phyloP scores from a whole-genome alignment of 345 rosid genomes.

The Bretschneidera sinensis region DNA sequence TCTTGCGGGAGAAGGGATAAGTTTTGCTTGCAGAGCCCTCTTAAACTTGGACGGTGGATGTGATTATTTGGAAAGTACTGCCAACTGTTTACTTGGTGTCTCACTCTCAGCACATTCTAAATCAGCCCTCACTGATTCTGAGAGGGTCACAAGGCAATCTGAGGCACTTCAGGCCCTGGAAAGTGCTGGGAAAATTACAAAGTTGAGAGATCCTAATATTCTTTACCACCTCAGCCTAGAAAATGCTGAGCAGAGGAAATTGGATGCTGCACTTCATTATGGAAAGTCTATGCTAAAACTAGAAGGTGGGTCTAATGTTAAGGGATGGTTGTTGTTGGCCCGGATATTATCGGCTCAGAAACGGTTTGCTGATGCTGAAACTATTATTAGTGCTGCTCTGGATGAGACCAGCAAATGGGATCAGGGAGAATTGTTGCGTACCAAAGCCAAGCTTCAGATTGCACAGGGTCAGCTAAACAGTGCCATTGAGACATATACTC shows the following conservation, averaged over 20 bases:
- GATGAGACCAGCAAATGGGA: slow-evolving; percentile 78
- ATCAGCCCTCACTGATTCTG: slow-evolving; percentile 38
- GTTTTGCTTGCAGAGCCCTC: slow-evolving; percentile 52
- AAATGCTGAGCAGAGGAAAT: slow-evolving; percentile 74
- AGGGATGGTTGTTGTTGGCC: slow-evolving; percentile 67
- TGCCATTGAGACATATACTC: slow-evolving; percentile 59
- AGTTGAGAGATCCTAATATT: slow-evolving; percentile 40
- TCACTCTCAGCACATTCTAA: slow-evolving; percentile 53
- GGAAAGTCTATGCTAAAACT: slow-evolving; percentile 44
- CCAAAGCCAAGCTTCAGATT: slow-evolving; percentile 69
- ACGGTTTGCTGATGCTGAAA: slow-evolving; percentile 54
- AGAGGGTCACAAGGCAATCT: slow-evolving; percentile 40
- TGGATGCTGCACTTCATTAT: slow-evolving; percentile 48
- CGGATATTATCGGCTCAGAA: slow-evolving; percentile 77
- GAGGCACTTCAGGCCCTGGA: slow-evolving; percentile 61
- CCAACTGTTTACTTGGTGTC: slow-evolving; percentile 47
- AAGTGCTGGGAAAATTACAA: slow-evolving; percentile 42
- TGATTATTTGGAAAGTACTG: slow-evolving; percentile 40
- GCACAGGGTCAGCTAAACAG: slow-evolving; percentile 51
- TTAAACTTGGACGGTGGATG: slow-evolving; percentile 39
- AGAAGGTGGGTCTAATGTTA: slow-evolving; percentile 52
- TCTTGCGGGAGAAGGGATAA: slow-evolving; percentile 59
- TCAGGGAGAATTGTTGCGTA: slow-evolving; percentile 73
- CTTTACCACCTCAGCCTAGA: slow-evolving; percentile 60
- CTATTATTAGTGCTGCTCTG: slow-evolving; percentile 49